A percentile compares a stretch with the other conserved stretches of the same genome.
These are phyloP conservation scores for Avena eriantha DNA, from an alignment of 176 grass and related monocot species.

Conservation along the genomic window DNA sequence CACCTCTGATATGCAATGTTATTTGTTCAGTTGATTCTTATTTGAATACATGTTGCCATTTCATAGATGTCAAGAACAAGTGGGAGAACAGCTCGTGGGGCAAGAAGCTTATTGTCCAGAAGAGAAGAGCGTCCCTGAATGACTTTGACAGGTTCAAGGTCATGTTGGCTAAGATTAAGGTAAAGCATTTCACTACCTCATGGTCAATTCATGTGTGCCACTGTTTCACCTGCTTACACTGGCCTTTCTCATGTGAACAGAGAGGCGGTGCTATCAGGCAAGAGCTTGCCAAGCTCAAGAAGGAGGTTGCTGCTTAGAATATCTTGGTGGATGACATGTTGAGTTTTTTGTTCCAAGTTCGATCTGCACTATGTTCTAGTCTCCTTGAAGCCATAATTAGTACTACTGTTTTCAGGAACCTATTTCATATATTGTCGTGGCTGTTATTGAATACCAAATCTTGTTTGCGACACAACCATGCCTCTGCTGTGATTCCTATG, in stretches of 20 bases:
- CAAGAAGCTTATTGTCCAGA: conserved; percentile 95
- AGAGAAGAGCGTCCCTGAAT: conserved; percentile 89
- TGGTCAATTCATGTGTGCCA: not conserved
- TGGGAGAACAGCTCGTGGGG: conserved; percentile 99
- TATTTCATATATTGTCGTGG: conserved; percentile 42
- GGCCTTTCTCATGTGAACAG: conserved; percentile 41
- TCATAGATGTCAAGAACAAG: conserved; percentile 82
- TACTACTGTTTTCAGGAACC: conserved; percentile 40
- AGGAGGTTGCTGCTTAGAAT: conserved; percentile 57
- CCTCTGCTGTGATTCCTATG: not conserved
- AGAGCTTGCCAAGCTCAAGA: conserved; percentile 86
- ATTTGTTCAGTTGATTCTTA: not conserved
- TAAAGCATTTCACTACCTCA: conserved; percentile 3
- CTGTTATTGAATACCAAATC: conserved; percentile 29
- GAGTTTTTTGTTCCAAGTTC: conserved; percentile 46
- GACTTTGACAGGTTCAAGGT: conserved; percentile 97
- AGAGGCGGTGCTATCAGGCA: conserved; percentile 83
- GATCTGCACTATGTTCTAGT: conserved; percentile 37
- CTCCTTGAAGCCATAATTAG: conserved; percentile 42
- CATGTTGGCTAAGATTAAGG: conserved; percentile 94
- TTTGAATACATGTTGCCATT: not conserved
- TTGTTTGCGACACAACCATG: not conserved
- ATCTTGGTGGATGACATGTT: conserved; percentile 21
- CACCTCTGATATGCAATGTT: not conserved
- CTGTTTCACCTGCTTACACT: not conserved